Evolutionary conservation across 2,329 filamentous ascomycete genomes (phyloP).

Genomic region (Beauveria sp.): DNA sequence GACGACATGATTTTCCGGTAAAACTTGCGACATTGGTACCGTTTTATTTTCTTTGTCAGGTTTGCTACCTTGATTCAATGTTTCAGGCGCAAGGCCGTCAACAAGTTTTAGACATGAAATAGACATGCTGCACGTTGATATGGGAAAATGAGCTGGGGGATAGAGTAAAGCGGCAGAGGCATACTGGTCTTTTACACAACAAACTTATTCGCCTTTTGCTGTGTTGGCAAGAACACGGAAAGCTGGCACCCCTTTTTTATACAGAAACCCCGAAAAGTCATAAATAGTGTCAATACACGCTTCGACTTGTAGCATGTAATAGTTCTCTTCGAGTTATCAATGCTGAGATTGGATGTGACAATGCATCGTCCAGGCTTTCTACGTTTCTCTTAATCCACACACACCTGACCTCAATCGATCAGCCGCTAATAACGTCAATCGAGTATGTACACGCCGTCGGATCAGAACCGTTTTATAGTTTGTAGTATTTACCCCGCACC

Average conservation of each 20-base stretch:
- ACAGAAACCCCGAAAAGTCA: background rate
- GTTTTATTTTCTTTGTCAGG: background rate
- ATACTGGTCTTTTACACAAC: background rate
- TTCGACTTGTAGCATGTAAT: background rate
- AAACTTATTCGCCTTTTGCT: background rate
- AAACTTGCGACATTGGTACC: background rate
- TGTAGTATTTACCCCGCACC: background rate
- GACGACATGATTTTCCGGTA: background rate
- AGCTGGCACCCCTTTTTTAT: background rate
- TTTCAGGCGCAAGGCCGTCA: background rate
- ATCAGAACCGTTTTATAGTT: background rate
- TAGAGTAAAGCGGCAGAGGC: background rate
- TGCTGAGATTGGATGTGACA: too few species aligned
- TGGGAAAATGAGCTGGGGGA: background rate
- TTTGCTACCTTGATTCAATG: background rate
- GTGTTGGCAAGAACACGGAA: background rate
- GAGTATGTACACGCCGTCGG: background rate
- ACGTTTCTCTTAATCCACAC: background rate
- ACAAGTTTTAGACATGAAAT: background rate
- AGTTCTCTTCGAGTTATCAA: too few species aligned
- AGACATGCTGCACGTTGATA: background rate
- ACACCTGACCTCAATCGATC: background rate
- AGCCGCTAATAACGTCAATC: background rate
- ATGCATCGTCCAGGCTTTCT: background rate
- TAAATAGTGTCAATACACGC: background rate